phyloP scores from a whole-genome alignment of 2,329 filamentous ascomycete species.

The Seiridium cupressi region DNA sequence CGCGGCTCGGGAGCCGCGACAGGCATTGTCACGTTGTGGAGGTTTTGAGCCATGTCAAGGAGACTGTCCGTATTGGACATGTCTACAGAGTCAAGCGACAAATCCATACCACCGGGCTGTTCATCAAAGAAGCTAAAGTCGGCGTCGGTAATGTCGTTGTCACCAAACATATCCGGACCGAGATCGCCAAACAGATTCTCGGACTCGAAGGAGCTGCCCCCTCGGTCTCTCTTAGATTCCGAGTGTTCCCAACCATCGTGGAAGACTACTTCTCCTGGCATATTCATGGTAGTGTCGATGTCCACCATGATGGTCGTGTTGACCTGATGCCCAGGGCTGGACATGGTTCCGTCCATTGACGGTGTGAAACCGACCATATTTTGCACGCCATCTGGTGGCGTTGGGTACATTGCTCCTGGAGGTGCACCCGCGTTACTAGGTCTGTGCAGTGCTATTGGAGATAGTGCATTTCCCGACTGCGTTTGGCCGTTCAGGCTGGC shows the following conservation, averaged over 20 bases:
- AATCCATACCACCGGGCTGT: constrained; percentile 40
- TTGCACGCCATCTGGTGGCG: constrained; percentile 66
- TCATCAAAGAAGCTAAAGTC: constrained; percentile 85
- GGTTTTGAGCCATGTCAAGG: constrained; percentile 13
- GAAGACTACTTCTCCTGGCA: constrained; percentile 26
- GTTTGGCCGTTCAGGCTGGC: constrained; percentile 38
- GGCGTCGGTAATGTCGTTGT: constrained; percentile 74
- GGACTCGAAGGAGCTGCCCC: constrained; percentile 41
- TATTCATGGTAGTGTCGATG: constrained; percentile 31
- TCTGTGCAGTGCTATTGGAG: constrained; percentile 50
- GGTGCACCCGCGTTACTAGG: constrained; percentile 41
- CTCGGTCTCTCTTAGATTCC: constrained; percentile 45
- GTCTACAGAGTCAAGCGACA: constrained; percentile 30
- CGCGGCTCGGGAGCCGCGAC: neutral
- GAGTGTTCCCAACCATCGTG: constrained; percentile 37
- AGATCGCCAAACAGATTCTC: constrained; percentile 68
- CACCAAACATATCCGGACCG: constrained; percentile 68
- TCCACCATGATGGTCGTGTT: constrained; percentile 30
- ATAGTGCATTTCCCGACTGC: constrained; percentile 46
- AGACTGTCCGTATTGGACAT: constrained; percentile 20
- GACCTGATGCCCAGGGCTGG: constrained; percentile 52
- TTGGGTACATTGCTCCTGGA: constrained; percentile 65
- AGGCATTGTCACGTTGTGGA: constrained; percentile 14
- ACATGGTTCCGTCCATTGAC: constrained; percentile 53
- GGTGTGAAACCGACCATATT: constrained; percentile 51